Evolutionary conservation across 108 stramenopile species (phyloP).

Genomic region (Fragilaria crotonensis): DNA sequence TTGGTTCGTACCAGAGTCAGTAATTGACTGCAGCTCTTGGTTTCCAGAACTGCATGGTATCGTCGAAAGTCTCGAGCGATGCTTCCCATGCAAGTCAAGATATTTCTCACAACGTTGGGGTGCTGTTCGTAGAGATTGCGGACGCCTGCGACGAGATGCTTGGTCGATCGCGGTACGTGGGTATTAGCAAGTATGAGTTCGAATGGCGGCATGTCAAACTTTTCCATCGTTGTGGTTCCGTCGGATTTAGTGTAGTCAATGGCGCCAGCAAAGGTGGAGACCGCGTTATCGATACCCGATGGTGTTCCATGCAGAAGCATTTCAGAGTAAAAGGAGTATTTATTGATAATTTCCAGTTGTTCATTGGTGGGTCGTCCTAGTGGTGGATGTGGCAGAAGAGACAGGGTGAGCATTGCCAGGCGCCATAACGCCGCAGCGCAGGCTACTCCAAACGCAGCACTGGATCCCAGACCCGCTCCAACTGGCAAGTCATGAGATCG

Average conservation of each 20-base stretch:
- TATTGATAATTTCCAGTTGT: constrained; percentile 26
- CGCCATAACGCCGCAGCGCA: constrained; percentile 22
- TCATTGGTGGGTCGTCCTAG: constrained; percentile 2
- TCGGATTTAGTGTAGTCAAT: constrained; percentile 11
- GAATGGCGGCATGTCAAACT: constrained; percentile 22
- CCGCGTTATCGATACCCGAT: constrained; percentile 50
- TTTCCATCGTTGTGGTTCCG: constrained; percentile 3
- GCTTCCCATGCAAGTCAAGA: constrained; percentile 12
- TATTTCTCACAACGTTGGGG: not conserved
- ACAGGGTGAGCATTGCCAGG: constrained; percentile 4
- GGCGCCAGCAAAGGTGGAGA: constrained; percentile 27
- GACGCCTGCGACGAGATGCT: constrained; percentile 12
- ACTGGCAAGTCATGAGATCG: constrained; percentile 19
- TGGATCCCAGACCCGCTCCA: constrained; percentile 20
- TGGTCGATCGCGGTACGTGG: constrained; percentile 30
- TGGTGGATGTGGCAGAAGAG: not conserved
- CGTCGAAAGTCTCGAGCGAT: constrained; percentile 3
- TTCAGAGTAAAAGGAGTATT: constrained; percentile 40
- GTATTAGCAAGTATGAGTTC: constrained; percentile 35
- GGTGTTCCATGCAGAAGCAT: constrained; percentile 33
- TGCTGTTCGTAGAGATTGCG: not conserved
- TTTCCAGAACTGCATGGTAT: no score
- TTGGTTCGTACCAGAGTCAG: constrained; percentile 15
- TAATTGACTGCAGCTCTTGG: no score
- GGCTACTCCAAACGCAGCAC: constrained; percentile 32